A percentile compares a stretch with the other conserved stretches of the same genome.
Evolutionary conservation across 2,329 filamentous ascomycete genomes (phyloP).

Genomic region (Ophiognomonia clavigignenti-juglandacearum): DNA sequence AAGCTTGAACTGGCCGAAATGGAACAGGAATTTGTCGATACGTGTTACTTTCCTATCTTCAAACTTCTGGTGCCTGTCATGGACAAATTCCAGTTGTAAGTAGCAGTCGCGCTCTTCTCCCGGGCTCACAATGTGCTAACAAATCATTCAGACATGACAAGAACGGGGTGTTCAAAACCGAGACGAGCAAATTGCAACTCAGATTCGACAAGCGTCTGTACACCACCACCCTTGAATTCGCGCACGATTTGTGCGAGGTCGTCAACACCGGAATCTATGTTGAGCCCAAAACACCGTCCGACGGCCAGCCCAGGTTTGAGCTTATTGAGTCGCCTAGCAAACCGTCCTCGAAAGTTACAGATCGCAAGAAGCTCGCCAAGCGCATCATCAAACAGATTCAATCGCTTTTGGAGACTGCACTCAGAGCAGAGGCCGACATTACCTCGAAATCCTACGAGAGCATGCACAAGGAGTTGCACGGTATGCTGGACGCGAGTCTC

Average conservation of each 20-base stretch:
- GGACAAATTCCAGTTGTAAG: constrained; percentile 77
- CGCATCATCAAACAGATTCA: constrained; percentile 82
- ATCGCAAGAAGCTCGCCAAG: constrained; percentile 80
- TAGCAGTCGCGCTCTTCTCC: constrained; percentile 21
- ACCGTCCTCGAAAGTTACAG: constrained; percentile 65
- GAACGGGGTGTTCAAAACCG: constrained; percentile 51
- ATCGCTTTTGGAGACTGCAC: constrained; percentile 68
- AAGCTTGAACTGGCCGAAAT: constrained; percentile 75
- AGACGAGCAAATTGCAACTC: constrained; percentile 43
- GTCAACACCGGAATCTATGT: constrained; percentile 49
- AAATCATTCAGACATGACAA: constrained; percentile 58
- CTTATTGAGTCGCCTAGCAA: constrained; percentile 43
- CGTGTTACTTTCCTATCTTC: constrained; percentile 85
- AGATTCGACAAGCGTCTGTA: constrained; percentile 54
- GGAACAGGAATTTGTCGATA: constrained; percentile 76
- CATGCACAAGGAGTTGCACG: constrained; percentile 69
- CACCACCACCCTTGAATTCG: constrained; percentile 52
- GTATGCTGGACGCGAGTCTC: constrained; percentile 64
- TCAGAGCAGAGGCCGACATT: constrained; percentile 78
- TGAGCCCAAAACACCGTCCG: constrained; percentile 25
- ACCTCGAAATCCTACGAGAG: constrained; percentile 64
- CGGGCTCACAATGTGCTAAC: constrained; percentile 20
- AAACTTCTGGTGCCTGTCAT: constrained; percentile 72
- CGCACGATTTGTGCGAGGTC: constrained; percentile 49
- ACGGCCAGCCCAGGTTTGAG: constrained; percentile 26